Evolutionary conservation across 352 stramenopile genomes (phyloP), one percentile per base, ranked within the genome.

Genomic region (Thalassiosira exigua): DNA sequence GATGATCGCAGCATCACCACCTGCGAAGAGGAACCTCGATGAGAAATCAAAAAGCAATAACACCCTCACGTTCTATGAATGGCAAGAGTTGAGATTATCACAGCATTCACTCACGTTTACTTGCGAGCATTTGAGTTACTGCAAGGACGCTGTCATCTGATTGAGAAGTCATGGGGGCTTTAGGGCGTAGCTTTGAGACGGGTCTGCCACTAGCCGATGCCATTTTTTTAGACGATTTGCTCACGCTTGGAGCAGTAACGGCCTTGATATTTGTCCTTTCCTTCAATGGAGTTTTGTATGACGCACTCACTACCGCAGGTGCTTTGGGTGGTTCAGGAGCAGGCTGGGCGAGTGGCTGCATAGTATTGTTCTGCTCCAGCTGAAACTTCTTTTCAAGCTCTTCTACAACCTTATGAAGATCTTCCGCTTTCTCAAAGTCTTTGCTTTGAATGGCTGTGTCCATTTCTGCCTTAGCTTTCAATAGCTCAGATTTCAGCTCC

Each of bases 1-100:
- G 30, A 99, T 93, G 7, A 99, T 88, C 12, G 97, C 94, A 22
- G 95, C 97, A 75, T 97, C 95, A 33, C 95, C 91, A 12, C n/a
- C n/a, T n/a, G n/a, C n/a, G n/a, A n/a, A n/a, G n/a, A n/a, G n/a
- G n/a, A n/a, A n/a, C n/a, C n/a, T 12, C 39, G 12, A n/a, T 48
- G 39, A 48, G 39, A 48, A 48, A 48, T 48, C n/a, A 17, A n/a
- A 48, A n/a, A n/a, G n/a, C 61, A 53, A 21, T n/a, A n/a, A n/a
- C n/a, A n/a, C n/a, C n/a, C n/a, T n/a, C n/a, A n/a, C n/a, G n/a
- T n/a, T n/a, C n/a, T n/a, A n/a, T n/a, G n/a, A n/a, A n/a, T n/a
- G n/a, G n/a, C n/a, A n/a, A n/a, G n/a, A n/a, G n/a, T n/a, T n/a
- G n/a, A n/a, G n/a, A n/a, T n/a, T n/a, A n/a, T n/a, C n/a, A n/a